These are phyloP conservation scores for Solanum ossicruentum DNA, from an alignment of 257 asterid genomes.

Conservation along the genomic window DNA sequence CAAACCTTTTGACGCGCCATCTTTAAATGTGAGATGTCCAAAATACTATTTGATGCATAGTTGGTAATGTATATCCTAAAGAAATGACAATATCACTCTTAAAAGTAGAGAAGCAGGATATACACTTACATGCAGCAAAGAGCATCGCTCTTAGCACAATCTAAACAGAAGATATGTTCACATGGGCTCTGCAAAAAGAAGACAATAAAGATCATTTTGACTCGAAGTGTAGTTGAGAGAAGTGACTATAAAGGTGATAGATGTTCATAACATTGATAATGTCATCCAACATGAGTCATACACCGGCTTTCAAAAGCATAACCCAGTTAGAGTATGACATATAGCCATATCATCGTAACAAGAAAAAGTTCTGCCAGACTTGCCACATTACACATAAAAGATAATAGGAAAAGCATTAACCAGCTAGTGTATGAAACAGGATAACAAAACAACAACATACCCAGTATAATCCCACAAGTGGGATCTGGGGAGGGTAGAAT, in stretches of 20 bases:
- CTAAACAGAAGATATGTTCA: constrained; percentile 93
- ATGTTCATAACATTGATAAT: neutral
- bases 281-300: neutral
- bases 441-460: too few species aligned
- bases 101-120: neutral
- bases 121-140: constrained; percentile 84
- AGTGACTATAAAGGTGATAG: neutral
- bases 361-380: neutral
- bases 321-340: neutral
- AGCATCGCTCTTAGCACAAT: constrained; percentile 88
- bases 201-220: neutral
- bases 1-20: too few species aligned
- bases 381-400: neutral
- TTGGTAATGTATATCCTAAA: neutral
- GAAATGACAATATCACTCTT: neutral
- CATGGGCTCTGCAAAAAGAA: constrained; percentile 83
- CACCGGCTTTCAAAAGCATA: neutral
- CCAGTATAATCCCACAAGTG: too few species aligned
- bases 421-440: neutral
- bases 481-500: too few species aligned
- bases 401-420: neutral
- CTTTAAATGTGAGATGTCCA: neutral
- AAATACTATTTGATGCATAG: neutral
- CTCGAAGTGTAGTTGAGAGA: neutral
- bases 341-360: neutral